Conservation (phyloP, 176 grass and related monocot genomes). For the Oryza glumipatula region DNA sequence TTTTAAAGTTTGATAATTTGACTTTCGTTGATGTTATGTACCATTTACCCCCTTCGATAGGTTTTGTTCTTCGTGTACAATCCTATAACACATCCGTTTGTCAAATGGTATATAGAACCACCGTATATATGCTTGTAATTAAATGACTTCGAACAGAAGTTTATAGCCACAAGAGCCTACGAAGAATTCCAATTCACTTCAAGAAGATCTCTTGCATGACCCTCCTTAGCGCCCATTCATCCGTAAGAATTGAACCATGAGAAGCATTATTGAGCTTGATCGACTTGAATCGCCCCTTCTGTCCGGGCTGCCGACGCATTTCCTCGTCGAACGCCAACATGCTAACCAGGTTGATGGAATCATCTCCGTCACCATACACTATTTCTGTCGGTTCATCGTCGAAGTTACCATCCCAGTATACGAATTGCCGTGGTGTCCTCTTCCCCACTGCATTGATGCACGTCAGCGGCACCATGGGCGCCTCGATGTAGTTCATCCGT, state of each 20-base stretch:
- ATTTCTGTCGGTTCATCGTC: not conserved
- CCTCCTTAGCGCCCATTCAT: not conserved
- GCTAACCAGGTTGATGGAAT: not conserved
- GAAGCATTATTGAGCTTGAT: not conserved
- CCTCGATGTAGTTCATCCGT: not conserved
- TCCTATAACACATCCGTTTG: too few relatives aligned
- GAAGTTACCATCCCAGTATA: not conserved
- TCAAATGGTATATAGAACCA: too few relatives aligned
- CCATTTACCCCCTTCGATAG: too few relatives aligned
- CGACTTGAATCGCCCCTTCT: not conserved
- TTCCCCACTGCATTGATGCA: not conserved
- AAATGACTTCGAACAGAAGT: too few relatives aligned
- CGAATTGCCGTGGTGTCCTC: not conserved
- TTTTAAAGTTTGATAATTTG: too few relatives aligned
- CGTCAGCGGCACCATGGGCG: not conserved
- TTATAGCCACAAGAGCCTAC: too few relatives aligned
- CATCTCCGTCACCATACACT: not conserved
- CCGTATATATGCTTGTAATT: too few relatives aligned
- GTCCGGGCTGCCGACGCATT: not conserved
- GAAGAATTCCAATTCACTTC: not conserved
- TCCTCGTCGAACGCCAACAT: not conserved
- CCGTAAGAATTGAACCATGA: not conserved
- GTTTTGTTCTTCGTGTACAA: too few relatives aligned
- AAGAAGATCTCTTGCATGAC: not conserved
- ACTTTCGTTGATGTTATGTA: too few relatives aligned